Evolutionary conservation across 768 basidiomycete genomes (phyloP).

Genomic region (Podaxis mareebaensis): DNA sequence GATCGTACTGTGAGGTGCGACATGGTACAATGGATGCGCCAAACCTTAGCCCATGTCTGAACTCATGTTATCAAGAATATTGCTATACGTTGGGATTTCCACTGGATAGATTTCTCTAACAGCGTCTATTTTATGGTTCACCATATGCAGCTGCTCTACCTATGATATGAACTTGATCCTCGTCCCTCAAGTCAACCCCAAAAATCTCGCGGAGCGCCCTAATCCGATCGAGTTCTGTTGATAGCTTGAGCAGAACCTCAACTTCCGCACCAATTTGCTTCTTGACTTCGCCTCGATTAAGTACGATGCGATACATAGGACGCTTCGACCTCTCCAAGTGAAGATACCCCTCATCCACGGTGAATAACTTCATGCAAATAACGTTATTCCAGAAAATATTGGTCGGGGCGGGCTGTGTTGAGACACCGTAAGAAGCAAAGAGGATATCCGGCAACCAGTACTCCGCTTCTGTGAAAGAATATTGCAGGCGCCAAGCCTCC

Average conservation of each 20-base stretch:
- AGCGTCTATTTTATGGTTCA: neutral
- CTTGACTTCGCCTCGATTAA: conserved; percentile 29
- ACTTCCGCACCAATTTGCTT: conserved; percentile 23
- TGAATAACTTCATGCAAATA: conserved; percentile 24
- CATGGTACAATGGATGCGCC: too few relatives aligned
- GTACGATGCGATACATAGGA: conserved; percentile 22
- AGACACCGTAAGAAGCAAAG: conserved; percentile 26
- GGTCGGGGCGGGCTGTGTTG: conserved; percentile 15
- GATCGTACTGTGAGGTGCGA: too few relatives aligned
- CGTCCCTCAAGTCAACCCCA: neutral
- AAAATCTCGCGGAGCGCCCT: conserved; percentile 6
- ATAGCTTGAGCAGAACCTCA: conserved; percentile 24
- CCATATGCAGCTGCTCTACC: conserved; percentile 6
- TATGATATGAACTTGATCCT: conserved; percentile 4
- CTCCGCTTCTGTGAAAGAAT: conserved; percentile 30
- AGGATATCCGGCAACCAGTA: conserved; percentile 23
- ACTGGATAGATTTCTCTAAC: too few relatives aligned
- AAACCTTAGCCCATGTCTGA: too few relatives aligned
- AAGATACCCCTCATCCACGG: conserved; percentile 25
- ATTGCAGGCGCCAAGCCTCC: conserved; percentile 25
- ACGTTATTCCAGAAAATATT: conserved; percentile 28
- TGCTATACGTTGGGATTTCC: too few relatives aligned
- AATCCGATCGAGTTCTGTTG: conserved; percentile 30
- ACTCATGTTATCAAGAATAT: too few relatives aligned
- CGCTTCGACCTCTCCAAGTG: conserved; percentile 13